Evolutionary conservation across 2,329 filamentous ascomycete species (phyloP).

Genomic region (Thelonectria discophora): DNA sequence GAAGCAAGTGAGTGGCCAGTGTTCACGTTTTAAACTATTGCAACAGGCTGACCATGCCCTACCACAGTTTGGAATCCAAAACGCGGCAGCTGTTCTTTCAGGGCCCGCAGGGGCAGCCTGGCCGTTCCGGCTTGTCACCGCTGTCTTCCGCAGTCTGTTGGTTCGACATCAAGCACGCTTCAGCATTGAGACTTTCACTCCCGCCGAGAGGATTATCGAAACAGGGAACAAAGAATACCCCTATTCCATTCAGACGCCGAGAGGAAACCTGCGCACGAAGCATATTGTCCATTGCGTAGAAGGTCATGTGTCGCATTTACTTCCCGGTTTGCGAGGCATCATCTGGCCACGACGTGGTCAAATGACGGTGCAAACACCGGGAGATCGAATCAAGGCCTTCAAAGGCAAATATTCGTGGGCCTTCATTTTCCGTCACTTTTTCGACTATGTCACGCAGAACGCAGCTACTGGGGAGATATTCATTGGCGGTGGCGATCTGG

Average conservation of each 20-base stretch:
- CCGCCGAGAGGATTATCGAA: not conserved
- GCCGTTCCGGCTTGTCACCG: not conserved
- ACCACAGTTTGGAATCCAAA: not conserved
- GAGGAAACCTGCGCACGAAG: not conserved
- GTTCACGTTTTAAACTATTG: not conserved
- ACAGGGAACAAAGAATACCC: not conserved
- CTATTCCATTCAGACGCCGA: not conserved
- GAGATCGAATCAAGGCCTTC: not conserved
- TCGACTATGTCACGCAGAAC: conserved; percentile 2
- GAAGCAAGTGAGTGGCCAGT: not conserved
- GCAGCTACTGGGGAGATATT: conserved; percentile 1
- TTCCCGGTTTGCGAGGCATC: not conserved
- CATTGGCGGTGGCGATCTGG: not conserved
- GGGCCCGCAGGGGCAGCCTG: not conserved
- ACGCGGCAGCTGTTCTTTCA: not conserved
- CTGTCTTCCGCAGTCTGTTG: not conserved
- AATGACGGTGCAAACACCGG: not conserved
- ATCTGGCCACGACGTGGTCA: conserved; percentile 1
- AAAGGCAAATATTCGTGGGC: conserved; percentile 2
- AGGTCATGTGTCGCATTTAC: conserved; percentile 1
- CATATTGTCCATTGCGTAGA: not conserved
- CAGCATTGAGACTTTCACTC: not conserved
- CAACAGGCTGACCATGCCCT: not conserved
- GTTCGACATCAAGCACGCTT: not conserved
- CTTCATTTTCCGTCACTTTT: not conserved